These are phyloP conservation scores for Solanum chiquidenum DNA, from an alignment of 257 asterid species.

Conservation along the genomic window DNA sequence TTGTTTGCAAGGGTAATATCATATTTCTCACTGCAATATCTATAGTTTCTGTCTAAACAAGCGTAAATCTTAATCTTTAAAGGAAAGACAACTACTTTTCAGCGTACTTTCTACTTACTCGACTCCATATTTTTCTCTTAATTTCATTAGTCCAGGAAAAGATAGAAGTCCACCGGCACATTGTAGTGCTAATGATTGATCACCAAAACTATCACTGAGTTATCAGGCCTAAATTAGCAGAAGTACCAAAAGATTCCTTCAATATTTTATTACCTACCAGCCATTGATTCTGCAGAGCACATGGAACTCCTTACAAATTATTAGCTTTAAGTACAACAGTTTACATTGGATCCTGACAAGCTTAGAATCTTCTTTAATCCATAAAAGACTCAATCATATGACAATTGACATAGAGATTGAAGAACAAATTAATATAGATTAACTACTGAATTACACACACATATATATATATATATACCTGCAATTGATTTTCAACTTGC, in stretches of 20 bases:
- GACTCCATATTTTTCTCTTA: background rate
- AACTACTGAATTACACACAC: background rate
- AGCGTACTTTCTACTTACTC: background rate
- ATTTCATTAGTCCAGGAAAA: background rate
- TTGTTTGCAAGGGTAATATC: background rate
- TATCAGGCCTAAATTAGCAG: background rate
- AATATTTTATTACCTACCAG: background rate
- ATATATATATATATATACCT: background rate
- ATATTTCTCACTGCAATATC: background rate
- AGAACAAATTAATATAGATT: background rate
- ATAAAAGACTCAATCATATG: background rate
- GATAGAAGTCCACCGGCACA: background rate
- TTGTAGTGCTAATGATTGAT: background rate
- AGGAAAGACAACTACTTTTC: background rate
- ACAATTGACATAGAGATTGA: background rate
- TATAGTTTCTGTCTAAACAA: background rate
- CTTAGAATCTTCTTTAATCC: constrained; percentile 2
- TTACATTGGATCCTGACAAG: background rate
- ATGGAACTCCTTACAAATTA: constrained; percentile 1
- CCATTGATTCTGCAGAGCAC: background rate
- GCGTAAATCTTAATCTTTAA: background rate
- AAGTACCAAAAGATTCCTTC: background rate
- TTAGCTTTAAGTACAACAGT: background rate
- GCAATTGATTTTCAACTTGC: background rate
- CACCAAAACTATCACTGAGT: background rate